These are phyloP conservation scores for Barnettozyma vustinii DNA, from an alignment of 805 yeast genomes.

Conservation along the genomic window DNA sequence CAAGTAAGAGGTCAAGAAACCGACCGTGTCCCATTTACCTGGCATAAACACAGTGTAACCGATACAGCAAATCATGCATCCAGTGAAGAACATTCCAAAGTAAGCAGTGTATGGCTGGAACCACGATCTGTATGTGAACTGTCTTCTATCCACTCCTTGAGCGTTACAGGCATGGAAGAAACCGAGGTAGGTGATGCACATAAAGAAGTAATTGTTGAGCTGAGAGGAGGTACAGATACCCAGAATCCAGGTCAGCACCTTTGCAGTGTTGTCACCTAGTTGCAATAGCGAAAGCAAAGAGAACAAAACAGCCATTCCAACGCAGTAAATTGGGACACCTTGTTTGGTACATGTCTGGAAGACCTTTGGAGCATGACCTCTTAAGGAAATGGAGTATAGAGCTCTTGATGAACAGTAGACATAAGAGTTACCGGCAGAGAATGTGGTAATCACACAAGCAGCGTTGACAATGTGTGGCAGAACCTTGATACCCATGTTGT, in stretches of 20 bases:
- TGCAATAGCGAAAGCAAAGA: slow-evolving; percentile 61
- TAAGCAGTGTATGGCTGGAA: slow-evolving; percentile 55
- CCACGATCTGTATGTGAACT: slow-evolving; percentile 46
- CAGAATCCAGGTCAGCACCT: slow-evolving; percentile 63
- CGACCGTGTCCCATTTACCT: slow-evolving; percentile 59
- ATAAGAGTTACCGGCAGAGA: slow-evolving; percentile 51
- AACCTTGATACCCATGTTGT: slow-evolving; percentile 44
- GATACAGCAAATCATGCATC: slow-evolving; percentile 48
- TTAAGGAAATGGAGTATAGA: slow-evolving; percentile 46
- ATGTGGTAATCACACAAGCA: slow-evolving; percentile 47
- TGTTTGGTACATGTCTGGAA: slow-evolving; percentile 52
- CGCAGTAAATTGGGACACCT: slow-evolving; percentile 72
- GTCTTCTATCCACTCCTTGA: slow-evolving; percentile 39
- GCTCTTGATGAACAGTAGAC: slow-evolving; percentile 55
- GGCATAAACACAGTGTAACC: slow-evolving; percentile 72
- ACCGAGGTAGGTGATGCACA: slow-evolving; percentile 52
- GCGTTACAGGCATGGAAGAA: slow-evolving; percentile 56
- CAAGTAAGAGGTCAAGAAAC: slow-evolving; percentile 65
- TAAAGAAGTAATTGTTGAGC: slow-evolving; percentile 49
- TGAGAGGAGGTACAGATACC: slow-evolving; percentile 64
- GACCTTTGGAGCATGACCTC: slow-evolving; percentile 54
- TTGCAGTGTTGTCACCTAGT: slow-evolving; percentile 46
- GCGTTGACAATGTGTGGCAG: slow-evolving; percentile 47
- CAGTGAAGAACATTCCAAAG: slow-evolving; percentile 39
- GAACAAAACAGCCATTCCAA: slow-evolving; percentile 46